phyloP scores from a whole-genome alignment of 305 asterid genomes.

The Fraxinus angustifolia region DNA sequence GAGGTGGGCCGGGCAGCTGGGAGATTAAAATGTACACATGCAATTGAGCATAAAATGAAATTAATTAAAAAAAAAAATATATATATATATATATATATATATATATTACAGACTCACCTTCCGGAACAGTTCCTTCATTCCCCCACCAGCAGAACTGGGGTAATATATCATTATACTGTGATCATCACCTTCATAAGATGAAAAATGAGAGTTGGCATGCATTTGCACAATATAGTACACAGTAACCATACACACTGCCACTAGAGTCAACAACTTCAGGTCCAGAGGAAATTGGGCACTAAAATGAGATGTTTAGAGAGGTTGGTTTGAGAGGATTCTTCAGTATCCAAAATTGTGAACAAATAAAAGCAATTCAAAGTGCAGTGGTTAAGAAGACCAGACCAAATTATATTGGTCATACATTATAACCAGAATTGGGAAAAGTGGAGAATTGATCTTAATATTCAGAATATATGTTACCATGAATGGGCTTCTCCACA shows the following conservation, averaged over 20 bases:
- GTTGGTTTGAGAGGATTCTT: not conserved
- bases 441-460: constrained; percentile 3
- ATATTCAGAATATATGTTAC: constrained; percentile 35
- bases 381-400: not conserved
- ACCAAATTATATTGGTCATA: not conserved
- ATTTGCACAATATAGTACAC: constrained; percentile 9
- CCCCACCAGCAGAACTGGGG: constrained; percentile 99
- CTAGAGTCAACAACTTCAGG: not conserved
- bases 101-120: constrained; percentile 51
- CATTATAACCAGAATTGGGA: constrained; percentile 6
- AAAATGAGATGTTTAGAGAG: not conserved
- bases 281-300: not conserved
- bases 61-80: constrained; percentile 4
- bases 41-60: not conserved
- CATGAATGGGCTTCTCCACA: constrained; percentile 93
- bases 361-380: not conserved
- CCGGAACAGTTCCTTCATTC: constrained; percentile 94
- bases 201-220: constrained; percentile 30
- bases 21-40: constrained; percentile 14
- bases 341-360: not conserved
- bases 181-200: constrained; percentile 75
- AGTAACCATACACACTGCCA: not conserved
- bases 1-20: not conserved
- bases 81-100: no score
- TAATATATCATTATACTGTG: constrained; percentile 97